These are phyloP conservation scores for Pyrus betulifolia DNA, from an alignment of 306 rosid genomes.

Conservation along the genomic window DNA sequence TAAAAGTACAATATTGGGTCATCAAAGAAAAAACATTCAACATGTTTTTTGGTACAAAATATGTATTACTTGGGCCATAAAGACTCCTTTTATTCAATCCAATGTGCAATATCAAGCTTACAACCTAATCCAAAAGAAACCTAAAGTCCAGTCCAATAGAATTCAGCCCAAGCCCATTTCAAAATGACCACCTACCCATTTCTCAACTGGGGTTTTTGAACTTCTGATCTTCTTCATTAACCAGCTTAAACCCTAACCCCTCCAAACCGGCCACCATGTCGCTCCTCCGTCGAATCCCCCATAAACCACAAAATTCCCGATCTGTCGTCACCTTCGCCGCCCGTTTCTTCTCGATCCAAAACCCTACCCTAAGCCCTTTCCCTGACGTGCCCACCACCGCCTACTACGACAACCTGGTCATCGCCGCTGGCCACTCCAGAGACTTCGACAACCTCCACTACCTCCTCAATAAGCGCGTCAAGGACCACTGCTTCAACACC, in stretches of 20 bases:
- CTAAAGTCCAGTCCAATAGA: not conserved
- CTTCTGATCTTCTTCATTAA: not conserved
- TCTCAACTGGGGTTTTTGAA: not conserved
- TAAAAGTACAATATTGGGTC: too few species aligned
- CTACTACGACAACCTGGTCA: conserved; percentile 26
- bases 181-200: not conserved
- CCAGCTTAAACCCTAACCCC: conserved; percentile 1
- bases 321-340: not conserved
- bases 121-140: not conserved
- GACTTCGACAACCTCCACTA: conserved; percentile 27
- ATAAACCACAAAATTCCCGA: conserved; percentile 7
- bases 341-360: conserved; percentile 19
- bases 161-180: not conserved
- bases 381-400: conserved; percentile 29
- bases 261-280: conserved; percentile 21
- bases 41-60: too few species aligned
- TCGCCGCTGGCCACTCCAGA: conserved; percentile 27
- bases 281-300: conserved; percentile 14
- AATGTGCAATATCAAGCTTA: not conserved
- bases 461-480: conserved; percentile 50
- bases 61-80: not conserved
- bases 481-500: conserved; percentile 41
- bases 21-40: not conserved
- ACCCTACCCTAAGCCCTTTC: not conserved
- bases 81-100: not conserved